Evolutionary conservation across 805 yeast genomes (phyloP), one percentile per base, ranked within the genome.

Genomic region (Scheffersomyces spartinae): DNA sequence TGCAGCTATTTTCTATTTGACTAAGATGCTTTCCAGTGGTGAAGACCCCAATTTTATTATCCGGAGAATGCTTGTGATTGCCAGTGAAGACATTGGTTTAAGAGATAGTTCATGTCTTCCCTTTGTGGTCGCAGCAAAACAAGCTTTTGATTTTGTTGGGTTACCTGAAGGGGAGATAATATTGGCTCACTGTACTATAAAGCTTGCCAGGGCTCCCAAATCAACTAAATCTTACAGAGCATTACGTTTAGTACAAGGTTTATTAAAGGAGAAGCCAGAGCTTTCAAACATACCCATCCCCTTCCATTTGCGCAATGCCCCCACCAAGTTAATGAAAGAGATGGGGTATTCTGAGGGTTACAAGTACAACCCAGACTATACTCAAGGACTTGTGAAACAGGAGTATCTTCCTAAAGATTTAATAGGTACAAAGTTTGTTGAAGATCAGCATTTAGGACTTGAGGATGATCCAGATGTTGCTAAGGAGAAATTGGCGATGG

Each of bases 111-210:
- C 79, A 1, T 73, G 93, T 38, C 52, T 91, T 21, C 94, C 95
- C 2, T 77, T 91, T 54, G 91, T 94, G 1, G 64, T 80, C 3
- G 74, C 95, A 0, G 71, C 94, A 0, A 82, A 81, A 47, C 82
- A 83, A 21, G 84, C 96, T 0, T 76, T 82, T 3, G 85, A 83
- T 55, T 81, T 80, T 49, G 68, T 91, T 12, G 99, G 98, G 0
- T 61, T 91, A 67, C 98, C 98, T 0, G 98, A 91, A 43, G 88
- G 91, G 3, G 94, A 86, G 45, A 62, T 82, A 13, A 74, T 84
- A 5, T 52, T 91, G 21, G 97, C 85, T 0, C 97, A 91, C 39
- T 85, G 95, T 50, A 86, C 94, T 1, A 84, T 80, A n/a, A 81
- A 86, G 38, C 56, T 91, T 13, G 93, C 96, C 0, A 54, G 71